Base-by-base conservation (phyloP, 495 filamentous ascomycete species). In the Rhypophila decipiens region DNA sequence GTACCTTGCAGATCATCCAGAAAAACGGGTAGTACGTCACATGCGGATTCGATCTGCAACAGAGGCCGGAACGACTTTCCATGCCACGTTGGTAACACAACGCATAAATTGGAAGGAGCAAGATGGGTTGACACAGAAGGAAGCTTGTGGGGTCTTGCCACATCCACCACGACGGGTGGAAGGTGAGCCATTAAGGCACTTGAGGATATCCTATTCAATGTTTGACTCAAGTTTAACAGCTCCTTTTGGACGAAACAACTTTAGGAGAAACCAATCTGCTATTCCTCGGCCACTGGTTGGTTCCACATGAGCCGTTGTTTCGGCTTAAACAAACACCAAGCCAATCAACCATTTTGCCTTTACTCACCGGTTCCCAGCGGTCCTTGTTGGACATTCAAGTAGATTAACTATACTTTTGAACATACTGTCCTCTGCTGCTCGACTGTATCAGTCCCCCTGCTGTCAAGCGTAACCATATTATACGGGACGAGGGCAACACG, bases 91-190 rank as follows among this genome's bases (percentile, higher is more conserved):
- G 21, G 20, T 47, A 35, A 15, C 47, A 49, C 15, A 20, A 4
- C 34, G n/a, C n/a, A n/a, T n/a, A n/a, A n/a, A n/a, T n/a, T n/a
- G n/a, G n/a, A n/a, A 37, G 40, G 24, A 13, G 24, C 24, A 18
- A 18, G 22, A 44, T 31, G 22, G 40, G 29, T 19, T 29, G 29
- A 42, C 35, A 36, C 29, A 53, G 39, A 22, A 31, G 44, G 15
- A 12, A 15, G 44, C 24, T 18, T 34, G 15, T 44, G 42, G 18
- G 34, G 44, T 52, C 49, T 56, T 19, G 35, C 34, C 39, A 41
- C 53, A 47, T 48, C 52, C 44, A 56, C 38, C 49, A 44, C 44
- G 35, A 21, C 44, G 36, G 36, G 45, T 40, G 35, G 41, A 41
- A 49, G 36, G 41, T 13, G 15, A 24, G 18, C n/a, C 15, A 13